Evolutionary conservation across 1,284 basidiomycete species (phyloP).

Genomic region (Cryptococcus sp.): DNA sequence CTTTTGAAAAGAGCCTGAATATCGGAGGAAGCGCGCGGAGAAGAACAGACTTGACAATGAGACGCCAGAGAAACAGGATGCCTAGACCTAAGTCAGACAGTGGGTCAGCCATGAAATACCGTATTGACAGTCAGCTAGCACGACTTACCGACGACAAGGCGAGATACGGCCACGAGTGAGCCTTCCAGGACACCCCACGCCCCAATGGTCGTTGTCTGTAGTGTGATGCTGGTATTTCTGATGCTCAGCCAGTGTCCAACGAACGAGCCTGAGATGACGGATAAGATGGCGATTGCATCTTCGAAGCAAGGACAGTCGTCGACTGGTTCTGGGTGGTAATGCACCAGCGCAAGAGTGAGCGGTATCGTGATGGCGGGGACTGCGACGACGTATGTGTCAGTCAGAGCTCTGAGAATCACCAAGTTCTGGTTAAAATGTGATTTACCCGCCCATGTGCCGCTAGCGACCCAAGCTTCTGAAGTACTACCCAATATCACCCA

Average conservation of each 20-base stretch:
- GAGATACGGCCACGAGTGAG: conserved; percentile 57
- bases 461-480: conserved; percentile 56
- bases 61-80: conserved; percentile 77
- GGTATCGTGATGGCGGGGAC: conserved; percentile 72
- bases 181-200: conserved; percentile 8
- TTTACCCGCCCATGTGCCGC: conserved; percentile 61
- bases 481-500: conserved; percentile 53
- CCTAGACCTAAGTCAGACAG: conserved; percentile 49
- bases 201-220: conserved; percentile 8
- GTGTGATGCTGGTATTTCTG: background rate
- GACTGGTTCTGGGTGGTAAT: conserved; percentile 87
- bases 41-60: conserved; percentile 74
- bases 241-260: conserved; percentile 65
- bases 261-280: conserved; percentile 76
- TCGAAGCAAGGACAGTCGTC: conserved; percentile 99
- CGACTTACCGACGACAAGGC: conserved; percentile 55
- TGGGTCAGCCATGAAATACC: background rate
- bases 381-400: conserved; percentile 21
- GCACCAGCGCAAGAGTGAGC: conserved; percentile 69
- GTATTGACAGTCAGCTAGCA: background rate
- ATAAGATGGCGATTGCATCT: conserved; percentile 89
- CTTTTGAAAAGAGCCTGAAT: conserved; percentile 69
- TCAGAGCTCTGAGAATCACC: background rate
- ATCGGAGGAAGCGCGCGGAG: conserved; percentile 75
- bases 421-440: background rate